Evolutionary conservation across 305 asterid genomes (phyloP).

Genomic region (Fraxinus latifolia): DNA sequence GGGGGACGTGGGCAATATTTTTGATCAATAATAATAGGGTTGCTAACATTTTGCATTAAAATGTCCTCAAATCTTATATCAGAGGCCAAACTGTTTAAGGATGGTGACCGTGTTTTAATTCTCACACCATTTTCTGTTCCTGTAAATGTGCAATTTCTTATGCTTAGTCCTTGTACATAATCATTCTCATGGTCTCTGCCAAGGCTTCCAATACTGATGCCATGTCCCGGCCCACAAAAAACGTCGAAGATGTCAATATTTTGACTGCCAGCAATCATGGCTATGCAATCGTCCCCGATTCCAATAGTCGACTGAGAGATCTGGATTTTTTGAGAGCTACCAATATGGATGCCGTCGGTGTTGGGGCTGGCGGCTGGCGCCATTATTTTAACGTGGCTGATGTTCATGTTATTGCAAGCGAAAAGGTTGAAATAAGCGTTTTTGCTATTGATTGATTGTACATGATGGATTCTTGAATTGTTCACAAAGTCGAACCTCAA

Average conservation of each 20-base stretch:
- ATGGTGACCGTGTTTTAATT: conserved; percentile 74
- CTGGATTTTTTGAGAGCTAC: conserved; percentile 36
- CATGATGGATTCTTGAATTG: conserved; percentile 35
- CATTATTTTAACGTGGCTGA: conserved; percentile 25
- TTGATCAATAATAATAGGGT: conserved; percentile 70
- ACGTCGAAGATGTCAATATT: conserved; percentile 36
- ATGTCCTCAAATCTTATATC: conserved; percentile 40
- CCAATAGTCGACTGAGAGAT: conserved; percentile 32
- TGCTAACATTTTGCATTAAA: conserved; percentile 36
- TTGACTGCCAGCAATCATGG: conserved; percentile 56
- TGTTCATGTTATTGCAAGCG: conserved; percentile 41
- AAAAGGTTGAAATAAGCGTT: conserved; percentile 50
- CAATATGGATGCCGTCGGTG: conserved; percentile 68
- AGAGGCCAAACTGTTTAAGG: conserved; percentile 41
- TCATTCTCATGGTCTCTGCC: conserved; percentile 45
- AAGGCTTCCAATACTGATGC: conserved; percentile 62
- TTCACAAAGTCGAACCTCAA: conserved; percentile 51
- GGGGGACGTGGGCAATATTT: conserved; percentile 42
- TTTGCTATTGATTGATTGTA: conserved; percentile 59
- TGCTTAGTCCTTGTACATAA: conserved; percentile 39
- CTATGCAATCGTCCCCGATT: conserved; percentile 66
- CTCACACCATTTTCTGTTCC: conserved; percentile 62
- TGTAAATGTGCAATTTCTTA: conserved; percentile 43
- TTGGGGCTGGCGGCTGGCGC: conserved; percentile 64
- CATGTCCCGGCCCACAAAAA: conserved; percentile 68